Evolutionary conservation across 306 rosid species (phyloP).

Genomic region (Prunus mume): DNA sequence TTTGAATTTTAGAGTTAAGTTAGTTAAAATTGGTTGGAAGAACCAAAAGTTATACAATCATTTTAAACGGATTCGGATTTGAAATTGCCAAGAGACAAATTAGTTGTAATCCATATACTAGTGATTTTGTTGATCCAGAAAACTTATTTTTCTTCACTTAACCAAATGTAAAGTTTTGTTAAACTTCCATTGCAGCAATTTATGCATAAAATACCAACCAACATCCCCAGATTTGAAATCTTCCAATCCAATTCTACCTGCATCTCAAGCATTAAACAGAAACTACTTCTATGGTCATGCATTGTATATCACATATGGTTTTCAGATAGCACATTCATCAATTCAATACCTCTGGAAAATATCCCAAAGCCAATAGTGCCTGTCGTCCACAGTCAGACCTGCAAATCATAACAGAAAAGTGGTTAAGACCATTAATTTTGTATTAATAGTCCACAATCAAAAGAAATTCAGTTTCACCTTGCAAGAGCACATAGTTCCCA

Average conservation of each 20-base stretch:
- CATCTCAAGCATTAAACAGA: background rate
- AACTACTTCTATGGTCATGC: background rate
- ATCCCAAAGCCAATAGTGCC: slow-evolving; percentile 74
- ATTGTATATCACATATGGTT: background rate
- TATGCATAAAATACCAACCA: background rate
- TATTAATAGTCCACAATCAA: slow-evolving; percentile 7
- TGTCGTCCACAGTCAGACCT: slow-evolving; percentile 96
- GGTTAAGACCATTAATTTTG: slow-evolving; percentile 19
- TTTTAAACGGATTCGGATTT: too few species aligned
- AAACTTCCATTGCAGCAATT: background rate
- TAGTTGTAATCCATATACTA: too few species aligned
- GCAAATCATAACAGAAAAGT: slow-evolving; percentile 34
- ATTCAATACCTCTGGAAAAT: slow-evolving; percentile 86
- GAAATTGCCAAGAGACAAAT: background rate
- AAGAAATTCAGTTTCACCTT: slow-evolving; percentile 47
- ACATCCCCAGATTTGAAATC: background rate
- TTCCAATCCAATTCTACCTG: background rate
- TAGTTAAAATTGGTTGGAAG: background rate
- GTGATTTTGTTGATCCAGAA: background rate
- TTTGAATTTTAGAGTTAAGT: background rate
- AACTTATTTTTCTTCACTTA: background rate
- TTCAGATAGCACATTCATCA: slow-evolving; percentile 13
- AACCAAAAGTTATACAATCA: background rate
- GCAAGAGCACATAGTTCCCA: slow-evolving; percentile 90
- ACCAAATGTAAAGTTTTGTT: background rate